These are phyloP conservation scores for Penicillium coprophilum DNA, from an alignment of 495 filamentous ascomycete genomes.

Conservation along the genomic window DNA sequence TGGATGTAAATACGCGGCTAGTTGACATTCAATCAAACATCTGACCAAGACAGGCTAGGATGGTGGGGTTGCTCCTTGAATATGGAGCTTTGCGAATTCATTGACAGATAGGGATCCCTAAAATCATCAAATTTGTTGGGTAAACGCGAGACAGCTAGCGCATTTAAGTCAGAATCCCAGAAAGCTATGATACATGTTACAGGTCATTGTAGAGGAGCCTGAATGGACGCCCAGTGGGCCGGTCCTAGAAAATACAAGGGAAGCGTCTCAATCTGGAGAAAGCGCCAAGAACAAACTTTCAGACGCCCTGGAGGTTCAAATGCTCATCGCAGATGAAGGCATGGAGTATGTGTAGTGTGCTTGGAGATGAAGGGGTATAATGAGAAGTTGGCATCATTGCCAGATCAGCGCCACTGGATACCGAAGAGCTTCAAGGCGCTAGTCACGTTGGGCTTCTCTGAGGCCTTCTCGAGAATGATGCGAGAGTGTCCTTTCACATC, in stretches of 20 bases:
- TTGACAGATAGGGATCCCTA: neutral
- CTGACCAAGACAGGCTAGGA: no score
- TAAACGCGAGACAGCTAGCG: neutral
- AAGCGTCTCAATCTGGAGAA: neutral
- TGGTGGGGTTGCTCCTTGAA: neutral
- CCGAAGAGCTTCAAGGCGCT: constrained; percentile 50
- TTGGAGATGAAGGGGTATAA: constrained; percentile 6
- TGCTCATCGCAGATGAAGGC: neutral
- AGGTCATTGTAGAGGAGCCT: constrained; percentile 8
- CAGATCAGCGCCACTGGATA: constrained; percentile 50
- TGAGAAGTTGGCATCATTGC: constrained; percentile 8
- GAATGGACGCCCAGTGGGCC: neutral
- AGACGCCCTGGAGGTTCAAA: neutral
- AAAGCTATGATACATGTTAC: constrained; percentile 18
- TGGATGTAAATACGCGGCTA: neutral
- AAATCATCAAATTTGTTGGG: neutral
- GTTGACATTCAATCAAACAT: no score
- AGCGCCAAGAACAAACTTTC: neutral
- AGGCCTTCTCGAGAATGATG: constrained; percentile 49
- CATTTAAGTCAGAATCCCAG: neutral
- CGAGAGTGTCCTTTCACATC: constrained; percentile 66
- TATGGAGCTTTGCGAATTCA: neutral
- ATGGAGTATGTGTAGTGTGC: neutral
- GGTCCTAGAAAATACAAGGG: constrained; percentile 17
- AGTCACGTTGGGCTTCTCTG: constrained; percentile 39